Evolutionary conservation across 768 basidiomycete species (phyloP).

Genomic region (Rhizopogon roseolus): DNA sequence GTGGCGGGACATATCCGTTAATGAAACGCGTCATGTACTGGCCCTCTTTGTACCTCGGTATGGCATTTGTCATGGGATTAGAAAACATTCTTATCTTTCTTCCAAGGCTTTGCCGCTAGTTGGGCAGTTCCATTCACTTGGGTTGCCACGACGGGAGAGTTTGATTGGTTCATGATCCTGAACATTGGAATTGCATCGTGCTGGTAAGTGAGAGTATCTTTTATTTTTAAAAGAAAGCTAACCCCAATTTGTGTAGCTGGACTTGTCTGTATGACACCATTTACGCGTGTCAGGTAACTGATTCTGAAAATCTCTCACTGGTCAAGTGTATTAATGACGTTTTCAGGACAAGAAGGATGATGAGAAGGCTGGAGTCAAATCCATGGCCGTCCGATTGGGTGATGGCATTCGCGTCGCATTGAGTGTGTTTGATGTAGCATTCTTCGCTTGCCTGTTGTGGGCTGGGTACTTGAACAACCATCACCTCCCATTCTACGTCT

Average conservation of each 20-base stretch:
- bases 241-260: background rate
- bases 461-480: slow-evolving; percentile 52
- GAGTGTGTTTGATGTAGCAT: slow-evolving; percentile 42
- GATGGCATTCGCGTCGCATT: slow-evolving; percentile 54
- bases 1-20: slow-evolving; percentile 20
- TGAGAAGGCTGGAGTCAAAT: slow-evolving; percentile 65
- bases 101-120: background rate
- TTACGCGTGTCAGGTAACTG: slow-evolving; percentile 64
- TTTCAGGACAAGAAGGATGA: slow-evolving; percentile 75
- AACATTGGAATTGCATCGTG: background rate
- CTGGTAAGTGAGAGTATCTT: background rate
- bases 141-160: background rate
- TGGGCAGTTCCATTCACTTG: background rate
- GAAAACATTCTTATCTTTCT: background rate
- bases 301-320: background rate
- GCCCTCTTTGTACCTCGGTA: slow-evolving; percentile 26
- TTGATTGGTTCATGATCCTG: background rate
- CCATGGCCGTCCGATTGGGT: slow-evolving; percentile 72
- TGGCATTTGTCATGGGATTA: background rate
- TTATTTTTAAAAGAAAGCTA: background rate
- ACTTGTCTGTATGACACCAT: slow-evolving; percentile 43
- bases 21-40: slow-evolving; percentile 25
- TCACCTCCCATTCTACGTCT: slow-evolving; percentile 20
- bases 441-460: slow-evolving; percentile 46
- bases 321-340: slow-evolving; percentile 24